Evolutionary conservation across 73 alveolate species (phyloP).

Genomic region (Uronychia setigera): DNA sequence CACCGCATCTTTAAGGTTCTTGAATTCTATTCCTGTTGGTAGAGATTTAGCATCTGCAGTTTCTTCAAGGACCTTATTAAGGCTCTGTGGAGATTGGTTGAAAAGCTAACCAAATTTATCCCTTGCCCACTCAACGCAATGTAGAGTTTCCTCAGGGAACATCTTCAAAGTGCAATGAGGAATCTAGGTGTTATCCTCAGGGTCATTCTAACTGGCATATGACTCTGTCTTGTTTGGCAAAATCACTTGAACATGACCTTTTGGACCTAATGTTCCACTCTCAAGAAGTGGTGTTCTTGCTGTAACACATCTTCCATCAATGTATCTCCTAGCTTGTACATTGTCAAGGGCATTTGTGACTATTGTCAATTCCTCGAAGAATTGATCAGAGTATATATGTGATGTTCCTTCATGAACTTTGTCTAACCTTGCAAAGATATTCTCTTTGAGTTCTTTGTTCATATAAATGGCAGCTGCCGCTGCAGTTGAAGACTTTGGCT

Average conservation of each 20-base stretch:
- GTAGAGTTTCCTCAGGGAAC: constrained; percentile 96
- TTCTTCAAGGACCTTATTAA: constrained; percentile 69
- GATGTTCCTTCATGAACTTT: constrained; percentile 89
- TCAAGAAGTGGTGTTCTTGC: constrained; percentile 90
- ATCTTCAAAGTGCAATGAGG: constrained; percentile 97
- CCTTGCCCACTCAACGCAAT: constrained; percentile 98
- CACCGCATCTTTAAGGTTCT: constrained; percentile 69
- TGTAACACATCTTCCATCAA: constrained; percentile 88
- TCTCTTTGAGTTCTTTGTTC: constrained; percentile 89
- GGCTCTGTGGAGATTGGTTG: constrained; percentile 66
- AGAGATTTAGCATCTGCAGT: constrained; percentile 55
- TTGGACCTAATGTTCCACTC: constrained; percentile 96
- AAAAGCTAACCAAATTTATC: constrained; percentile 90
- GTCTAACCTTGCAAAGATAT: constrained; percentile 88
- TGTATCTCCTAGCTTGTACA: constrained; percentile 93
- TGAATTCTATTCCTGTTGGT: constrained; percentile 62
- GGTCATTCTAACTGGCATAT: constrained; percentile 90
- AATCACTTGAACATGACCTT: constrained; percentile 95
- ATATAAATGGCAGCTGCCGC: constrained; percentile 96
- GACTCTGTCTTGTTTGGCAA: constrained; percentile 91
- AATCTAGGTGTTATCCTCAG: constrained; percentile 89
- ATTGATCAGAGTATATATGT: constrained; percentile 81
- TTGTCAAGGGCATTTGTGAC: constrained; percentile 97
- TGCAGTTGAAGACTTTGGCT: constrained; percentile 93
- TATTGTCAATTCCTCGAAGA: constrained; percentile 80